Evolutionary conservation across 2,329 filamentous ascomycete species (phyloP).

Genomic region (Dactylellina parvicollis): DNA sequence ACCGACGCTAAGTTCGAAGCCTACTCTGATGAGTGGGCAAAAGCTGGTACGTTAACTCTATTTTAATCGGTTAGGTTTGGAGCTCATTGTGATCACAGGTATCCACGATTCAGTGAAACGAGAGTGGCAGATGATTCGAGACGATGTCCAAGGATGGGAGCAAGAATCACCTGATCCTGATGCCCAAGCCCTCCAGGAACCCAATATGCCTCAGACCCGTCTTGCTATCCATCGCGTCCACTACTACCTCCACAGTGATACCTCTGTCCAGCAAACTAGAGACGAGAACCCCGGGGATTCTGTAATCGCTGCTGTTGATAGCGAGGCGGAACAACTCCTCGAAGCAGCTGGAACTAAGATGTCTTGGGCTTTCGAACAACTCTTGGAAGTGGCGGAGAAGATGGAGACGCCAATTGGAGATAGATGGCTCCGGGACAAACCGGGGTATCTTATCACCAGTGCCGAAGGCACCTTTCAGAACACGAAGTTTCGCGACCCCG

Average conservation of each 20-base stretch:
- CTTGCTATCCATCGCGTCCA: constrained; percentile 26
- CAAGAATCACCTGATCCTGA: constrained; percentile 9
- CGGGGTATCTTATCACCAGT: constrained; percentile 7
- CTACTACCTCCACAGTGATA: constrained; percentile 21
- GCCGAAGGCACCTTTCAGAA: constrained; percentile 18
- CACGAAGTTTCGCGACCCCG: constrained; percentile 17
- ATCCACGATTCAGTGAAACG: constrained; percentile 9
- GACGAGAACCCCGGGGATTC: constrained; percentile 28
- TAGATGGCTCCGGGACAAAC: constrained; percentile 24
- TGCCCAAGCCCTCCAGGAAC: constrained; percentile 12
- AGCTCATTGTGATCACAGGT: not conserved
- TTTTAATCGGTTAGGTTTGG: not conserved
- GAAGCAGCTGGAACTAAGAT: constrained; percentile 28
- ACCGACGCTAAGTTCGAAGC: constrained; percentile 20
- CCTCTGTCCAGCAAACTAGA: constrained; percentile 25
- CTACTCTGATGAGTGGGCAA: constrained; percentile 35
- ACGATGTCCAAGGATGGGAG: constrained; percentile 32
- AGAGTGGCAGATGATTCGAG: constrained; percentile 18
- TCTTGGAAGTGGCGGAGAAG: constrained; percentile 24
- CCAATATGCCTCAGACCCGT: constrained; percentile 12
- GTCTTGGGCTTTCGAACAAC: constrained; percentile 4
- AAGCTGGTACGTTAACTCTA: constrained; percentile 11
- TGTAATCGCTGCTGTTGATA: constrained; percentile 23
- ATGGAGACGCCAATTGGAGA: constrained; percentile 14
- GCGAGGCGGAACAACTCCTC: constrained; percentile 16